A percentile compares a stretch with the other conserved stretches of the same genome.
phyloP scores from a whole-genome alignment of 192 early-diverging fungal genomes.

The Haplosporangium gracile region DNA sequence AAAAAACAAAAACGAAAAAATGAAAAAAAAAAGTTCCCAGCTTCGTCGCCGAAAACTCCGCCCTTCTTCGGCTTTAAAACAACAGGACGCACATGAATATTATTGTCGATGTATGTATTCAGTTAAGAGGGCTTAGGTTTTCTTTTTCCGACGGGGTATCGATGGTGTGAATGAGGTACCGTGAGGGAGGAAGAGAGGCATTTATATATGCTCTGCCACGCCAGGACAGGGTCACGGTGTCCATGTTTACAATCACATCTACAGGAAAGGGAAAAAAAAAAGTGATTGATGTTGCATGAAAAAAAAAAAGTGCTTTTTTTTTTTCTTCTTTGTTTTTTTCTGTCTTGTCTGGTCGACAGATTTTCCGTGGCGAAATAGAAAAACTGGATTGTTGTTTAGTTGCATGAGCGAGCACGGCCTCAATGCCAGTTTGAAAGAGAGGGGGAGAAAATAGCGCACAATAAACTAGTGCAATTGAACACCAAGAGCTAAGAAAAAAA shows the following conservation, averaged over 20 bases:
- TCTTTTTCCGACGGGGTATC: background rate
- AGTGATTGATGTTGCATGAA: too few species aligned
- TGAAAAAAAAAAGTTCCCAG: constrained; percentile 12
- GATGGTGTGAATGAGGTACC: background rate
- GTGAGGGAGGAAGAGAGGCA: background rate
- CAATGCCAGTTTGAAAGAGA: background rate
- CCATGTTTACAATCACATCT: background rate
- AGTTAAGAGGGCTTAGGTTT: background rate
- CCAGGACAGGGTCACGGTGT: background rate
- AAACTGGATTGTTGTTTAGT: background rate
- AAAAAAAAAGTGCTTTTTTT: background rate
- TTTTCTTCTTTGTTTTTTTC: too few species aligned
- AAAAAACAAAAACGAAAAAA: background rate
- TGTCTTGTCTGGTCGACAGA: background rate
- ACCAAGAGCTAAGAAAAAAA: background rate
- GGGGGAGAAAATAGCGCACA: background rate
- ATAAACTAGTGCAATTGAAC: background rate
- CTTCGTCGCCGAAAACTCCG: background rate
- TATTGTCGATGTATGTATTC: background rate
- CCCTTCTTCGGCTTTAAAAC: background rate
- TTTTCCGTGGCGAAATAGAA: background rate
- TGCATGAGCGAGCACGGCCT: background rate
- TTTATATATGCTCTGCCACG: background rate
- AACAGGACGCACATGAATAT: background rate
- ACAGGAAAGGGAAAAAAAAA: too few species aligned